These are phyloP conservation scores for Lippia alba DNA, from an alignment of 305 asterid genomes.

Conservation along the genomic window DNA sequence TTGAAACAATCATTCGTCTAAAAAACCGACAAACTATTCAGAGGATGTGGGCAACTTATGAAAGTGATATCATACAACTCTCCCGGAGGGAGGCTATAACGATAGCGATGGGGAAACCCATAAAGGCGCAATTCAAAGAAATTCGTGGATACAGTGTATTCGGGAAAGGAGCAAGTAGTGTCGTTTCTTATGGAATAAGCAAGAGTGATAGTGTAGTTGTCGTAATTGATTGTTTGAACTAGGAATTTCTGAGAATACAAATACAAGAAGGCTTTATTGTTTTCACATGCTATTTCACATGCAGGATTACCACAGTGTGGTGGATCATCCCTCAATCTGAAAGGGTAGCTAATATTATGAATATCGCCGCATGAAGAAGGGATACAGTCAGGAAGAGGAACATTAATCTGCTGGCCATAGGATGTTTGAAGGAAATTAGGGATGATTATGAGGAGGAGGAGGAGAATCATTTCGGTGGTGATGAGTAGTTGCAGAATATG, in stretches of 20 bases:
- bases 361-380: slow-evolving; percentile 49
- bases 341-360: slow-evolving; percentile 46
- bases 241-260: slow-evolving; percentile 14
- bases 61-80: too few species aligned
- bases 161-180: too few species aligned
- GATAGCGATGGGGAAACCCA: too few species aligned
- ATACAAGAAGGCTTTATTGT: slow-evolving; percentile 24
- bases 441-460: neutral
- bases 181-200: too few species aligned
- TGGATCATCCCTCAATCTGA: slow-evolving; percentile 41
- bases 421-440: neutral
- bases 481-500: neutral
- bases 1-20: too few species aligned
- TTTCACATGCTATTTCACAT: slow-evolving; percentile 34
- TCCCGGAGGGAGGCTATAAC: too few species aligned
- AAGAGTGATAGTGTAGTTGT: too few species aligned
- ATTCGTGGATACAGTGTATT: too few species aligned
- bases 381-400: too few species aligned
- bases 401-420: slow-evolving; percentile 7
- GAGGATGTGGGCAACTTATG: too few species aligned
- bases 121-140: too few species aligned
- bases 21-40: too few species aligned
- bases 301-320: slow-evolving; percentile 21
- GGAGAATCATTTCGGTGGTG: neutral
- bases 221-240: slow-evolving; percentile 34